Evolutionary conservation across 1,284 basidiomycete species (phyloP).

Genomic region (Marasmius oreades): DNA sequence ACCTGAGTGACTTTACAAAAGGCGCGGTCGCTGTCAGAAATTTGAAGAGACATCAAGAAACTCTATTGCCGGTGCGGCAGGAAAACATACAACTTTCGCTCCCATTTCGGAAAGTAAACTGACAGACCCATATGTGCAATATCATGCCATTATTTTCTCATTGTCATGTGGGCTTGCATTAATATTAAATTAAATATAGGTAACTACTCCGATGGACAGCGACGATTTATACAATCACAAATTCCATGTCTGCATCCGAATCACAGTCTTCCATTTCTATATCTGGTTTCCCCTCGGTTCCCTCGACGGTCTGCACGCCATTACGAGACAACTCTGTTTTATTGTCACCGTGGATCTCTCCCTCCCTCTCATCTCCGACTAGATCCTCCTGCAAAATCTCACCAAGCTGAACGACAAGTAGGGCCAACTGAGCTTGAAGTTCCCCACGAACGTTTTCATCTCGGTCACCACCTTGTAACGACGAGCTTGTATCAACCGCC

Average conservation of each 20-base stretch:
- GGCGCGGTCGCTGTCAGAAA: too few relatives aligned
- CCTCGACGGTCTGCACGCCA: neutral
- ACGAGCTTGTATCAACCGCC: neutral
- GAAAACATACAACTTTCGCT: too few relatives aligned
- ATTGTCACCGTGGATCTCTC: neutral
- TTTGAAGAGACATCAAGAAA: too few relatives aligned
- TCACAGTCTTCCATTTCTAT: conserved; percentile 27
- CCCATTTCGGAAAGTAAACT: too few relatives aligned
- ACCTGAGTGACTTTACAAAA: too few relatives aligned
- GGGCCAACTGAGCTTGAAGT: conserved; percentile 58
- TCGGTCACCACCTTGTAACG: neutral
- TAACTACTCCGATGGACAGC: too few relatives aligned
- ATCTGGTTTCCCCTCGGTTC: conserved; percentile 1
- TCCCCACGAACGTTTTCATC: conserved; percentile 44
- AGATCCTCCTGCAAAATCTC: conserved; percentile 53
- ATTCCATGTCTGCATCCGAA: conserved; percentile 22
- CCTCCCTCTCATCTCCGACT: neutral
- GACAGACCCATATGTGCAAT: too few relatives aligned
- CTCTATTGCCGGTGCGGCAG: too few relatives aligned
- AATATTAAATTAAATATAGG: too few relatives aligned
- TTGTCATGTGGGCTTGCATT: too few relatives aligned
- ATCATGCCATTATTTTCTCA: too few relatives aligned
- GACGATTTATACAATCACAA: too few relatives aligned
- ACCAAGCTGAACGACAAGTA: conserved; percentile 59
- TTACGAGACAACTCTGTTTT: neutral